Base-by-base conservation (phyloP, 1,284 basidiomycete species). In the Tylopilus orsonianus region DNA sequence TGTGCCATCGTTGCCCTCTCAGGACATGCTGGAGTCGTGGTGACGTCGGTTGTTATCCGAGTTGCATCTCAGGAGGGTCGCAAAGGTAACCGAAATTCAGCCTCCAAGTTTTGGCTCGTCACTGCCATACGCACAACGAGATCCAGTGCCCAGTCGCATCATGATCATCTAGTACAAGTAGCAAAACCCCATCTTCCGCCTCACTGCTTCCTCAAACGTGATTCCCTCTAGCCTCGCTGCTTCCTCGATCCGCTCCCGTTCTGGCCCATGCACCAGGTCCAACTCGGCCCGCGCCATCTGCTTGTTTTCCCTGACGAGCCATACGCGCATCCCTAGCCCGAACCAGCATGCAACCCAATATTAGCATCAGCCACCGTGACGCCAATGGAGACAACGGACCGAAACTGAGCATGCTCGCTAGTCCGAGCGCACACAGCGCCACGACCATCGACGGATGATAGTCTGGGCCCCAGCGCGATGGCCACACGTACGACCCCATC, bases 401-500 rank as follows among this genome's bases (percentile, higher is more conserved):
- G 1, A 71, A 50, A 22, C 71, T 63, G 9, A 77, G 50, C 5
- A 68, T 22, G 4, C 62, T 66, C 49, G 69, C 62, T 3, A 78
- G 55, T 18, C 63, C 69, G 7, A 80, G 61, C 8, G 67, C 58
- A 32, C 64, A 65, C 5, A 81, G 58, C 2, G 72, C 74, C 44
- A 80, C 75, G 14, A 66, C 64, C 74, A 80, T 74, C 0, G 77
- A 78, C 33, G 70, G 75, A 38, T 74, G 77, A 53, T 81, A 81
- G 34, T 64, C 48, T 1, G 78, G 78, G 7, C 74, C 68, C 77
- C 78, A 81, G 14, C 57, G 55, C 1, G 73, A 56, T 54, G 75
- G 75, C 78, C 78, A 80, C 2, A 72, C 71, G 55, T 75, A 81
- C 0, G 77, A 77, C 2, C 78, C 78, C 44, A 76, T 73, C 12